phyloP scores from a whole-genome alignment of 805 yeast genomes.

The Yamadazyma insecticola region DNA sequence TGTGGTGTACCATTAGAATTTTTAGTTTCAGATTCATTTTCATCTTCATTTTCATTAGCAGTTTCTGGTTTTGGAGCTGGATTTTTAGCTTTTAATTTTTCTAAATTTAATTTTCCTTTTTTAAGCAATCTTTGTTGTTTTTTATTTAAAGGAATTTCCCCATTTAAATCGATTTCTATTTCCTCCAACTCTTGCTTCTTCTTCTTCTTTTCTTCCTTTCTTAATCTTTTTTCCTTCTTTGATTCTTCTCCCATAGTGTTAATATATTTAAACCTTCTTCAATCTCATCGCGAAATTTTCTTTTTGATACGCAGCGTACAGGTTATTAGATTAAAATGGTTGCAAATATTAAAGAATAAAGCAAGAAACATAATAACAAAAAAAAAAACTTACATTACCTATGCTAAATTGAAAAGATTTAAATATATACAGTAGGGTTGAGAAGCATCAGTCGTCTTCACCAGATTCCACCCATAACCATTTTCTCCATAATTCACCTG shows the following conservation, averaged over 20 bases:
- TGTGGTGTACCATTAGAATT: too few species aligned
- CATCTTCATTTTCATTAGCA: constrained; percentile 24
- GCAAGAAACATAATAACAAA: too few species aligned
- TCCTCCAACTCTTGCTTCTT: constrained; percentile 50
- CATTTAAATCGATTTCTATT: constrained; percentile 63
- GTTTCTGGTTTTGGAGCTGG: constrained; percentile 37
- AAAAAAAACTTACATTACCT: too few species aligned
- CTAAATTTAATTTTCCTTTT: constrained; percentile 69
- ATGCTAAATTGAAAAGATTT: too few species aligned
- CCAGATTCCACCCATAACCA: constrained; percentile 62
- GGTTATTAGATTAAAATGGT: too few species aligned
- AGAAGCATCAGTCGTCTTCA: background rate
- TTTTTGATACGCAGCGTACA: too few species aligned
- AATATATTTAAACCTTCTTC: too few species aligned
- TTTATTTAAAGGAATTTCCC: constrained; percentile 80
- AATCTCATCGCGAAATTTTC: too few species aligned
- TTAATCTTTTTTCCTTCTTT: constrained; percentile 18
- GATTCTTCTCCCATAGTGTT: too few species aligned
- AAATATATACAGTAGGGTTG: too few species aligned
- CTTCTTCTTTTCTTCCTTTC: constrained; percentile 21
- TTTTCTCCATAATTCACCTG: constrained; percentile 85
- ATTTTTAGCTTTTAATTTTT: constrained; percentile 43
- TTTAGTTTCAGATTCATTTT: constrained; percentile 19
- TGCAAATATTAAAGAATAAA: too few species aligned
- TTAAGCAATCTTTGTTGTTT: constrained; percentile 85